Base-by-base conservation (phyloP, 2,329 filamentous ascomycete genomes). In the Beauveria rudraprayagi region DNA sequence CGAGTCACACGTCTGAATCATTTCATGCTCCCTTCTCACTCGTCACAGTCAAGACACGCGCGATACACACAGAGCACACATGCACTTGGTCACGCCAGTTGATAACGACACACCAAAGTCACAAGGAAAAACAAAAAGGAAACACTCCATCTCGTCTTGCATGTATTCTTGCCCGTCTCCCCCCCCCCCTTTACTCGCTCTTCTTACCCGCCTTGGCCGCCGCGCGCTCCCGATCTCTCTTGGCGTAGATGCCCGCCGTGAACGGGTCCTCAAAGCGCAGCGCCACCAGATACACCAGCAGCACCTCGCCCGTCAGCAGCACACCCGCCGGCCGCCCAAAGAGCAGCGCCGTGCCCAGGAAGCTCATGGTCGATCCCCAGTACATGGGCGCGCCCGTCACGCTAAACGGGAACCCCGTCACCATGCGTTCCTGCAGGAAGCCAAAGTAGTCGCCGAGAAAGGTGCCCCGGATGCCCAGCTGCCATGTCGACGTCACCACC, bases 391-490 rank as follows among this genome's bases (percentile, higher is more conserved):
- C 89, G 66, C 86, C 84, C 60, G 88, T 92, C 63, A 97, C 83
- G 75, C 90, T 97, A 82, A 99, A 99, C 2, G 94, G 94, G 73
- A 99, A 99, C 16, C 90, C 89, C 14, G 92, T 96, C 57, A 99
- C 92, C 69, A 93, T 93, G 67, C 88, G 79, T 72, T 97, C 93
- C 92, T 97, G 96, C 66, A 99, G 81, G 73, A 97, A 97, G 67
- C 94, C 94, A 72, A 97, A 99, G 81, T 99, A 99, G 79, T 99
- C 94, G 68, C 94, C 94, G 41, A 99, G 81, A 73, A 97, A 99
- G 43, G 94, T 99, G 65, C 94, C 94, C 0, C 92, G 97, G 70
- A 99, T 85, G 62, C 94, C 94, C 46, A 99, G 85, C 40, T 87
- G 89, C 86, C 87, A 97, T 77, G 96, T 97, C 63, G 90, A 94